Base-by-base conservation (phyloP, 2,329 filamentous ascomycete genomes). In the Aspergillus fijiensis region DNA sequence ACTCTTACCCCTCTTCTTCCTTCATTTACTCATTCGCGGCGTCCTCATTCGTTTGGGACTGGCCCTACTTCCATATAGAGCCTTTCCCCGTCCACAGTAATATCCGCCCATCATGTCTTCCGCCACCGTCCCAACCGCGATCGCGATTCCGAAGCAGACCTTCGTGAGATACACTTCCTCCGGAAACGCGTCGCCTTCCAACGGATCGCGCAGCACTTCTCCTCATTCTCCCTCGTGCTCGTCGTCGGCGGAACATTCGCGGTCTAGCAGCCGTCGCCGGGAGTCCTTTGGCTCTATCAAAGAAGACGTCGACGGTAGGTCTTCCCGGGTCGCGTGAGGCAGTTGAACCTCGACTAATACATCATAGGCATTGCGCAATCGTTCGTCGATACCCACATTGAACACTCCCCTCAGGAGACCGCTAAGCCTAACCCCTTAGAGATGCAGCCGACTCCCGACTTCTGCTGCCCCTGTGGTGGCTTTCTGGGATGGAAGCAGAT, bases 401-500 rank as follows among this genome's bases (percentile, higher is more conserved):
- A 65, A 14, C 66, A 69, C 33, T 67, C 73, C 10, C 66, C 69
- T 7, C 66, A 67, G 49, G 69, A 75, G 14, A 58, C 66, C 5
- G 48, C 61, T 33, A 72, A 69, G 49, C 42, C 58, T 35, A 65
- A 42, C 60, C 48, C 39, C n/a, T 35, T 65, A 35, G 69, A 75
- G 23, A 74, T 77, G 70, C 74, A 76, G 59, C 71, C 68, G 49
- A 62, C 69, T 19, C 76, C 76, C 21, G 76, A 77, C 50, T 80
- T 80, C 59, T 80, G 77, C 69, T 80, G 78, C 66, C 77, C 77
- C 10, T 80, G 78, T 60, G 77, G 78, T 52, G 76, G 76, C 29
- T 79, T 79, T 58, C 65, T 76, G 49, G 77, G 76, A 45, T 79
- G 77, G 77, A 80, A 80, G 65, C 76, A 77, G 65, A 79, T 79